Conservation (phyloP, 176 grass and related monocot genomes). For the Rhynchospora tenuis region DNA sequence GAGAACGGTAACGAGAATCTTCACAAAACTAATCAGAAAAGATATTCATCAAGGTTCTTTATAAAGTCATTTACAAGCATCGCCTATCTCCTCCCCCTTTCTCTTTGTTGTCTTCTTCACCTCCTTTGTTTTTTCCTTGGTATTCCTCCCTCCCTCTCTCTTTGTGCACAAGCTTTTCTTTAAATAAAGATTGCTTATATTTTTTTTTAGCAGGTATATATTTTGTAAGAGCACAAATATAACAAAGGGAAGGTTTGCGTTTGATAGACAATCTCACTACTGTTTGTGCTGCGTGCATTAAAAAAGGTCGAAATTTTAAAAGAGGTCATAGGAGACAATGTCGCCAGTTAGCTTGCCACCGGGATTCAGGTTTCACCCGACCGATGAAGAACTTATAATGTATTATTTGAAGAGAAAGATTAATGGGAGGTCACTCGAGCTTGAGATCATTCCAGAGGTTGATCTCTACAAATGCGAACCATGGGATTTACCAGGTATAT, state of each 20-base stretch:
- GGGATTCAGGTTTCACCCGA: slow-evolving; percentile 39
- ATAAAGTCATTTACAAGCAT: slow-evolving; percentile 22
- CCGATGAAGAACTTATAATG: slow-evolving; percentile 39
- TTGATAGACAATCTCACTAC: neutral
- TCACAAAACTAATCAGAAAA: slow-evolving; percentile 14
- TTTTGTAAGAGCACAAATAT: neutral
- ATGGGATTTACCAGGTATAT: slow-evolving; percentile 43
- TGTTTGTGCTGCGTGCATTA: neutral
- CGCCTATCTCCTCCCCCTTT: slow-evolving; percentile 2
- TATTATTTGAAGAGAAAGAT: slow-evolving; percentile 40
- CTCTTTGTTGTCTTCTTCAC: neutral
- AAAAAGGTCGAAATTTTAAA: neutral
- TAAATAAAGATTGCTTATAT: neutral
- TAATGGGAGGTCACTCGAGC: slow-evolving; percentile 29
- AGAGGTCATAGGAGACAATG: slow-evolving; percentile 17
- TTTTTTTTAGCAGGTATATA: neutral
- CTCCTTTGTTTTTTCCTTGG: slow-evolving; percentile 6
- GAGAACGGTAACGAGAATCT: slow-evolving; percentile 26
- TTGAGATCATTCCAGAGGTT: slow-evolving; percentile 40
- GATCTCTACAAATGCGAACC: slow-evolving; percentile 48
- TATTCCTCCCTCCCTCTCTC: neutral
- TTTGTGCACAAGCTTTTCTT: neutral
- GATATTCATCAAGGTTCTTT: slow-evolving; percentile 21
- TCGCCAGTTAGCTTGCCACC: slow-evolving; percentile 31
- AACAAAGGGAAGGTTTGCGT: neutral